Evolutionary conservation across 768 basidiomycete genomes (phyloP).

Genomic region (Russula lepida): DNA sequence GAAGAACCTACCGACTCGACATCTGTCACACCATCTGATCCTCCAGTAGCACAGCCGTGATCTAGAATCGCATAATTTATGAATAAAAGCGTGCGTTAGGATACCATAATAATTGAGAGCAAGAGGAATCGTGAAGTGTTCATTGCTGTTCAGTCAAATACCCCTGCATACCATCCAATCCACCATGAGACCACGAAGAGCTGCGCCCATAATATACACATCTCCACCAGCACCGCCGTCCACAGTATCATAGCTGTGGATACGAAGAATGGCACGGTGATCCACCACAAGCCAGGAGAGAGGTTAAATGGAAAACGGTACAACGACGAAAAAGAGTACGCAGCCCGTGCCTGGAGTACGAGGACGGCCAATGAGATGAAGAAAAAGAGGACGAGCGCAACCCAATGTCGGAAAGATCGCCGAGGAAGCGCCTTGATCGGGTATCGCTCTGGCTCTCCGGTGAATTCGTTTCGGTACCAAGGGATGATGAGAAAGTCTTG

Average conservation of each 20-base stretch:
- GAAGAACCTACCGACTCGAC: constrained; percentile 9
- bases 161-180: constrained; percentile 59
- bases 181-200: constrained; percentile 61
- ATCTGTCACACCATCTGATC: background rate
- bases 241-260: constrained; percentile 58
- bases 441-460: constrained; percentile 65
- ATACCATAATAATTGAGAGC: constrained; percentile 1
- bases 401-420: constrained; percentile 63
- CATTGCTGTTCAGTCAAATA: constrained; percentile 32
- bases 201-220: constrained; percentile 48
- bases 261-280: constrained; percentile 55
- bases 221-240: constrained; percentile 54
- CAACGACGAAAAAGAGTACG: constrained; percentile 44
- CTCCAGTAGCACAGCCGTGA: background rate
- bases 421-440: constrained; percentile 47
- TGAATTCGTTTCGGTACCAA: constrained; percentile 77
- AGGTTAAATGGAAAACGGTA: constrained; percentile 51
- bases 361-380: constrained; percentile 39
- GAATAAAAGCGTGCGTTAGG: constrained; percentile 8
- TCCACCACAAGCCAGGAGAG: constrained; percentile 55
- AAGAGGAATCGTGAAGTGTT: background rate
- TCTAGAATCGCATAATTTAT: constrained; percentile 13
- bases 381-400: constrained; percentile 48
- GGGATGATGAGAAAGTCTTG: constrained; percentile 77
- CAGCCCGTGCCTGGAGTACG: constrained; percentile 50